Evolutionary conservation across 768 basidiomycete genomes (phyloP), one percentile per base, ranked within the genome.

Genomic region (Mycena haematopus): DNA sequence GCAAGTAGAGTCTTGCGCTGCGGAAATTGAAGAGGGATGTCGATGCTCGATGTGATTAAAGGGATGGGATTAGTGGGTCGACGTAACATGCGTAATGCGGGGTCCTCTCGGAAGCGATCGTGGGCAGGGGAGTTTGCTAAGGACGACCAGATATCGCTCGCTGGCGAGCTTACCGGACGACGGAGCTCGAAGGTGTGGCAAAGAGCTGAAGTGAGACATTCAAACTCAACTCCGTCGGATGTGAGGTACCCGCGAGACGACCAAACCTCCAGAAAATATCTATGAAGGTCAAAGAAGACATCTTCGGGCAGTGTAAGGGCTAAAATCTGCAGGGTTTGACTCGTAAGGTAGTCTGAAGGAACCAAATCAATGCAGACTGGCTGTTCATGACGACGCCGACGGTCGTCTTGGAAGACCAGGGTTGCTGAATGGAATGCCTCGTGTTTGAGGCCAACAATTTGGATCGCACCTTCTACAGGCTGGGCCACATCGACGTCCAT

Each of bases 291-390:
- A 65, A 87, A 90, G 44, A 85, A 83, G 2, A 80, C 73, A 15
- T 87, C 82, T 0, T 78, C 65, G 1, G 90, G 84, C 15, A 95
- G 69, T 11, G 84, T 79, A 24, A 86, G 76, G 0, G 92, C 82
- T 7, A 96, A 79, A 8, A 85, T 79, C 50, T 85, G 80, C 46
- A 96, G 74, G 57, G 84, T 86, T 58, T 85, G 83, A 27, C 71
- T 73, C 10, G 88, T 88, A 17, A 94, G 77, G 7, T 70, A 65
- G 67, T 89, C 84, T 44, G 78, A 76, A 0, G 90, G 84, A 8
- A 80, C 73, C 59, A 90, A 76, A 66, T 89, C 83, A 21, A 92
- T 76, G 17, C 31, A 44, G 2, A 67, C 52, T 3, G 46, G 27
- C 44, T 67, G 66, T 22, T 63, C 54, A 9, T 42, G 55, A 31